These are phyloP conservation scores for Trichoderma hamatum DNA, from an alignment of 2,329 filamentous ascomycete species.

Conservation along the genomic window DNA sequence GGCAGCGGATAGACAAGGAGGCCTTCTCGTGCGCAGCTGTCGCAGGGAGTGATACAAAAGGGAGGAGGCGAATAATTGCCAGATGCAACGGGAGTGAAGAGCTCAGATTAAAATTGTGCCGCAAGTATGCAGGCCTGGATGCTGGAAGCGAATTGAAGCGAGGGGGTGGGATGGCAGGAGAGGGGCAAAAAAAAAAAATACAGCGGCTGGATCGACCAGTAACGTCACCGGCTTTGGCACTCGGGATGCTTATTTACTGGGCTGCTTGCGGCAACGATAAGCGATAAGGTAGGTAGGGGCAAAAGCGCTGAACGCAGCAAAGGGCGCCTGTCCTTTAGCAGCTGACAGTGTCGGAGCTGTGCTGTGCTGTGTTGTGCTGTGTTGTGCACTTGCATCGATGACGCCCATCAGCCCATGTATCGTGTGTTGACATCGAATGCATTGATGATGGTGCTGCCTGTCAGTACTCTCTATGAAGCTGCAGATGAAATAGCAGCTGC, in stretches of 20 bases:
- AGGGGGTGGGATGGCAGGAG: constrained; percentile 16
- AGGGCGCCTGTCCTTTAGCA: neutral
- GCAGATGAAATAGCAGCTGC: neutral
- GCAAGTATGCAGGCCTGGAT: constrained; percentile 8
- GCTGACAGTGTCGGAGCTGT: no score
- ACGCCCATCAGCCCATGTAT: no score
- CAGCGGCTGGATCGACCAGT: constrained; percentile 18
- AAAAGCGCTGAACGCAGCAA: no score
- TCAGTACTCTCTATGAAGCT: neutral
- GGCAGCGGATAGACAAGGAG: constrained; percentile 13
- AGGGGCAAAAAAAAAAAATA: constrained; percentile 15
- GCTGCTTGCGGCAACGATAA: constrained; percentile 23
- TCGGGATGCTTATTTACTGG: neutral
- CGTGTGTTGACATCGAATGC: no score
- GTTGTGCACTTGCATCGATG: no score
- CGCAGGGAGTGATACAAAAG: neutral
- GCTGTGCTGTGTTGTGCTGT: no score
- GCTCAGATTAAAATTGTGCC: neutral
- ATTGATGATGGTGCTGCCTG: neutral
- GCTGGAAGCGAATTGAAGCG: constrained; percentile 16
- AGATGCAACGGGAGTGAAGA: neutral
- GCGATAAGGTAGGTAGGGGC: constrained; percentile 16
- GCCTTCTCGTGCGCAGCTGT: neutral
- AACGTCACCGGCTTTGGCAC: constrained; percentile 17
- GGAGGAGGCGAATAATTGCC: constrained; percentile 6